phyloP scores from a whole-genome alignment of 2,329 filamentous ascomycete species.

The Cercospora canescens region DNA sequence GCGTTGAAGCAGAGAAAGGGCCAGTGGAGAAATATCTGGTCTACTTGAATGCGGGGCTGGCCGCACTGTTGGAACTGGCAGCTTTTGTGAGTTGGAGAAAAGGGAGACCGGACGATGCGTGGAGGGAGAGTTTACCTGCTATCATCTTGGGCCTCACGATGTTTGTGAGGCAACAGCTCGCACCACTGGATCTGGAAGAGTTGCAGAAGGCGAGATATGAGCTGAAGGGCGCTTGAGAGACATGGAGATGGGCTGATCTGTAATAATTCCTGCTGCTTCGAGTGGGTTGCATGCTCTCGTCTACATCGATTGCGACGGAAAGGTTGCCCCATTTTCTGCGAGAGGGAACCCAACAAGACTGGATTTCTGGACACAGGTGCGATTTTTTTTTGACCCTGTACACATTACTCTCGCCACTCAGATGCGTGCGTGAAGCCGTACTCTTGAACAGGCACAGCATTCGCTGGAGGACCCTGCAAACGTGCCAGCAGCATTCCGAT shows the following conservation, averaged over 20 bases:
- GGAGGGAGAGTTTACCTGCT: slow-evolving; percentile 43
- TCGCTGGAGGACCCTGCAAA: slow-evolving; percentile 26
- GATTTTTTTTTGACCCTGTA: not conserved
- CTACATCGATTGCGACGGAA: not conserved
- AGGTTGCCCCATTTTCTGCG: not conserved
- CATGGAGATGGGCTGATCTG: not conserved
- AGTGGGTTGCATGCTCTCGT: not conserved
- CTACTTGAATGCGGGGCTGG: slow-evolving; percentile 61
- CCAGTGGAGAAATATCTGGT: slow-evolving; percentile 62
- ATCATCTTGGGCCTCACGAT: slow-evolving; percentile 63
- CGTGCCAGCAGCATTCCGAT: slow-evolving; percentile 21
- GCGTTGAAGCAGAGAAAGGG: slow-evolving; percentile 33
- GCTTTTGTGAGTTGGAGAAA: slow-evolving; percentile 42
- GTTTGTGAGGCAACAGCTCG: slow-evolving; percentile 58
- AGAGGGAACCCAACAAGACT: not conserved
- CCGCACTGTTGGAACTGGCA: slow-evolving; percentile 52
- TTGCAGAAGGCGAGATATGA: slow-evolving; percentile 32
- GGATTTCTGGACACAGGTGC: not conserved
- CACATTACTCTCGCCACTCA: slow-evolving; percentile 13
- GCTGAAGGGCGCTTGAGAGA: slow-evolving; percentile 55
- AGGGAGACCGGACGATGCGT: slow-evolving; percentile 30
- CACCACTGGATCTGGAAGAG: slow-evolving; percentile 31
- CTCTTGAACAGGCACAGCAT: slow-evolving; percentile 30
- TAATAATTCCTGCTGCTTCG: not conserved
- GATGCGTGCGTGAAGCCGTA: slow-evolving; percentile 28